Evolutionary conservation across 2,329 filamentous ascomycete genomes (phyloP), one percentile per base, ranked within the genome.

Genomic region (Fusarium oxysporum): DNA sequence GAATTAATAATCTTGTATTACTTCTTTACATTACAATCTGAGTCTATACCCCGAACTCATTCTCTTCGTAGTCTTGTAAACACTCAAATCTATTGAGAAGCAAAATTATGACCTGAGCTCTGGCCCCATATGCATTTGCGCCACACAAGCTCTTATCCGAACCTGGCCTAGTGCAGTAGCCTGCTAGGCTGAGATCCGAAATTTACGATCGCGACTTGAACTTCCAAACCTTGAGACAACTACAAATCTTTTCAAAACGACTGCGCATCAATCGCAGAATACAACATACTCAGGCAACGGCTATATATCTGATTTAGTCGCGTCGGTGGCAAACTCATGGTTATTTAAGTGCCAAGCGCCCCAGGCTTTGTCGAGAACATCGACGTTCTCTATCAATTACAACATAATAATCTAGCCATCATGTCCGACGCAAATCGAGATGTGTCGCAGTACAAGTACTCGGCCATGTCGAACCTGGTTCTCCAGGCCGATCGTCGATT

Each of bases 381-480:
- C 78, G 78, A 74, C 80, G 73, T 78, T 79, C 74, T 79, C 78
- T 65, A 65, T 65, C 69, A 65, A 75, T 62, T 77, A 71, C 68
- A 65, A 74, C 75, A 68, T 77, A 73, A 75, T 73, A 76, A 75
- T 68, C 71, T 77, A 79, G 80, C 75, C 82, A 88, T 81, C 65
- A 95, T 96, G 93, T 88, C 92, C 83, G 93, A 92, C 82, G 87
- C 90, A 83, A 87, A 92, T 80, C 90, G 90, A 84, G 91, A 96
- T 92, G 93, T 97, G 80, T 95, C 94, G 84, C 95, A 97, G 85
- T 98, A 97, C 90, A 98, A 98, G 85, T 97, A 98, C 90, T 95
- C 95, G 91, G 95, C 94, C 83, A 98, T 99, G 96, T 99, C 96
- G 86, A 99, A 99, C 91, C 92, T 99, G 94, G 96, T 99, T 82